Evolutionary conservation across 306 rosid genomes (phyloP).

Genomic region (Lithocarpus polystachyus): DNA sequence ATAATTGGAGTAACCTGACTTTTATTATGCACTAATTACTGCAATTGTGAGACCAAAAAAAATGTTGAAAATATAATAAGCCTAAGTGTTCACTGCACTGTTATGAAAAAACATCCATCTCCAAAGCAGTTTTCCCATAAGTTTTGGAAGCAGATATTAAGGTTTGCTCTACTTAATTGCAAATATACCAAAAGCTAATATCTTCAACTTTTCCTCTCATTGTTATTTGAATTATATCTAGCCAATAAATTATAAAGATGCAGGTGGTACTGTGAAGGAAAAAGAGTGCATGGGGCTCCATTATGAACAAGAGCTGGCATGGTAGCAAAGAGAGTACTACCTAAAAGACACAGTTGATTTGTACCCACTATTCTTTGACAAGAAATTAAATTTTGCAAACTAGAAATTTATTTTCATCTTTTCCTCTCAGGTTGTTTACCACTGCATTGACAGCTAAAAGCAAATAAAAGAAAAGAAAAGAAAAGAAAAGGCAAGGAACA

Average conservation of each 20-base stretch:
- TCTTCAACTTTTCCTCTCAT: background rate
- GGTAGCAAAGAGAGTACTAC: conserved; percentile 32
- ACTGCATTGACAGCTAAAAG: conserved; percentile 45
- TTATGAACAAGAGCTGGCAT: conserved; percentile 34
- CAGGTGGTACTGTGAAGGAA: conserved; percentile 9
- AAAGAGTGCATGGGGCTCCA: conserved; percentile 42
- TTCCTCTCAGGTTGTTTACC: conserved; percentile 57
- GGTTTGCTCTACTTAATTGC: conserved; percentile 6
- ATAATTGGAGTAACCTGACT: no score
- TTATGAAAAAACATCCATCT: conserved; percentile 15
- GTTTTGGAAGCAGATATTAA: conserved; percentile 20
- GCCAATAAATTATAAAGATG: conserved; percentile 6
- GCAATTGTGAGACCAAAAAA: no score
- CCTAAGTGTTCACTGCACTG: conserved; percentile 10
- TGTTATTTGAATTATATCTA: background rate
- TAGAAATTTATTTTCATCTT: conserved; percentile 35
- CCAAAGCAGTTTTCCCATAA: conserved; percentile 24
- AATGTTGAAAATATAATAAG: conserved; percentile 4
- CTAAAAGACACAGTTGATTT: conserved; percentile 37
- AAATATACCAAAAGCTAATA: background rate
- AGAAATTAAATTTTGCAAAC: conserved; percentile 39
- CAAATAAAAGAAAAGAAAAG: conserved; percentile 14
- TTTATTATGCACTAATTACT: no score
- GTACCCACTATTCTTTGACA: conserved; percentile 42
- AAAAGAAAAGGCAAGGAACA: conserved; percentile 7